Base-by-base conservation (phyloP, 2,329 filamentous ascomycete species). In the Capronia epimyces region DNA sequence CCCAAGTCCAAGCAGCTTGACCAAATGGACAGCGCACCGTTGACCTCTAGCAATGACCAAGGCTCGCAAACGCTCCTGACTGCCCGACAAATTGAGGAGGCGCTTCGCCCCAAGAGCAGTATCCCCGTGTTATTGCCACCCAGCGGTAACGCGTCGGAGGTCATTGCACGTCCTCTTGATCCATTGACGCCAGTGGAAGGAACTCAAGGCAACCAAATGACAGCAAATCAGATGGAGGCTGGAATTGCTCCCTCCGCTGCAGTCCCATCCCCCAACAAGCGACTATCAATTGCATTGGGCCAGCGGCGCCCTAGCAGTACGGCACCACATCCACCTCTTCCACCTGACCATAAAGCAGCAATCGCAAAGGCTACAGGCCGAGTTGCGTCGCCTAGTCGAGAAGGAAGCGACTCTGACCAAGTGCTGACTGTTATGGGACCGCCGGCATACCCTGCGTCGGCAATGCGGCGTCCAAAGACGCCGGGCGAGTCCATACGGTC, bases 31-130 rank as follows among this genome's bases (percentile, higher is more conserved):
- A 52, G 42, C 27, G 39, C n/a, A 36, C 53, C 61, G 66, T 65
- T 18, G 55, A 71, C 34, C 67, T 71, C 45, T 48, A 84, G 77
- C 54, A 71, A 75, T 16, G 88, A 95, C 62, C 84, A 86, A 59
- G 80, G 83, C 46, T 85, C 86, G 12, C 91, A 96, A 69, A 96
- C 90, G 20, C 77, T 84, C 32, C 74, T 96, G 24, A 94, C 89
- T n/a, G 80, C 87, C 0, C 80, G 86, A 43, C 83, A 86, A 49
- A 88, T 95, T 57, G 89, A 95, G 60, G 78, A 81, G 49, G 76
- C 95, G 63, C 70, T 94, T 49, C 52, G 53, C 22, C 39, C 46
- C 10, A 55, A 40, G 46, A 77, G 37, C 21, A 46, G 37, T 48
- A 50, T 62, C 25, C 63, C 65, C 12, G 64, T 66, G 7, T 52